Evolutionary conservation across 2,329 filamentous ascomycete genomes (phyloP).

Genomic region (Neonectria sp.): DNA sequence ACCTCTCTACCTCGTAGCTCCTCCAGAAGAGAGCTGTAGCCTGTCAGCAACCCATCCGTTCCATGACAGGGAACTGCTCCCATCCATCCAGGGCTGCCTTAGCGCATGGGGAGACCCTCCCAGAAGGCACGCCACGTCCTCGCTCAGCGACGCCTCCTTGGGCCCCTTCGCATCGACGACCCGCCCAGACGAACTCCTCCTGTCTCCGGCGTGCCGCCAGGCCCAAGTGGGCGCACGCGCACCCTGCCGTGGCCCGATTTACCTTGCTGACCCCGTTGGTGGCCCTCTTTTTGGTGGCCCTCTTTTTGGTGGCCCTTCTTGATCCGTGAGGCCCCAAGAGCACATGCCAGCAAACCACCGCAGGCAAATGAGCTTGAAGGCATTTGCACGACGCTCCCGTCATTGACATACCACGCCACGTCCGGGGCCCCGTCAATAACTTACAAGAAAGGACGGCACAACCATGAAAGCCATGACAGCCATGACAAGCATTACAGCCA

Average conservation of each 20-base stretch:
- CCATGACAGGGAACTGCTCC: neutral
- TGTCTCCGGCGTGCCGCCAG: slow-evolving; percentile 41
- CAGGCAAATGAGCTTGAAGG: slow-evolving; percentile 45
- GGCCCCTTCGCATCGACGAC: slow-evolving; percentile 19
- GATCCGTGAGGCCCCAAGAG: slow-evolving; percentile 29
- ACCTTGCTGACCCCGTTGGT: slow-evolving; percentile 20
- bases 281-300: neutral
- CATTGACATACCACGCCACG: slow-evolving; percentile 44
- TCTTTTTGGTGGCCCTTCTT: neutral
- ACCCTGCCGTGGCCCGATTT: slow-evolving; percentile 47
- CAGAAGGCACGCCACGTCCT: slow-evolving; percentile 27
- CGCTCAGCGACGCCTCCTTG: slow-evolving; percentile 8
- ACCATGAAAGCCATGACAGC: slow-evolving; percentile 30
- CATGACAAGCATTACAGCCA: slow-evolving; percentile 18
- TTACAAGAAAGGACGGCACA: neutral
- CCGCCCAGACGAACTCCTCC: slow-evolving; percentile 34
- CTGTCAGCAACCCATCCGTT: no score
- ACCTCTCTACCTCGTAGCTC: neutral
- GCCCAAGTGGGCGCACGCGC: slow-evolving; percentile 40
- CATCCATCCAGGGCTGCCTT: slow-evolving; percentile 30
- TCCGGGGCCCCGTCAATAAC: slow-evolving; percentile 27
- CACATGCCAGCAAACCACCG: slow-evolving; percentile 48
- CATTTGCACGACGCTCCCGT: slow-evolving; percentile 43
- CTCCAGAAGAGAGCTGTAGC: neutral
- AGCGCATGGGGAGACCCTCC: slow-evolving; percentile 31